Percentiles rank a stretch among this genome's conserved stretches.
Conservation (phyloP, 2,329 filamentous ascomycete species). For the Biscogniauxia marginata region DNA sequence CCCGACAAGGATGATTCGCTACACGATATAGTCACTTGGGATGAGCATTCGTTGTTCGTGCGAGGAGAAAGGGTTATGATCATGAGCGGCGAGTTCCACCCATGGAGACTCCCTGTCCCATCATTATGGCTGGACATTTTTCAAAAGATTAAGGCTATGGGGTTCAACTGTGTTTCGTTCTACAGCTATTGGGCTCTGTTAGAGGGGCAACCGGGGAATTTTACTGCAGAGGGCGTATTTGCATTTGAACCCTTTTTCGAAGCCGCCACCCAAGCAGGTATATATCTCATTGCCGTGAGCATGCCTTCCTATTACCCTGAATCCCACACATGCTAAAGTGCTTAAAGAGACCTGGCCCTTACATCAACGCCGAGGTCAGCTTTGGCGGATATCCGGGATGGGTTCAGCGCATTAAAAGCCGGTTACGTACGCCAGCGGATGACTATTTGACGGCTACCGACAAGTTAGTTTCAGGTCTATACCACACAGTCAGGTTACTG, state of each 20-base stretch:
- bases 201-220: slow-evolving; percentile 70
- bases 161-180: slow-evolving; percentile 77
- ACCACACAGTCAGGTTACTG: not conserved
- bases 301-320: not conserved
- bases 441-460: slow-evolving; percentile 62
- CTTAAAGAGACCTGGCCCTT: slow-evolving; percentile 54
- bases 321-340: not conserved
- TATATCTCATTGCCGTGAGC: slow-evolving; percentile 63
- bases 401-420: slow-evolving; percentile 65
- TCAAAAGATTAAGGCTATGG: slow-evolving; percentile 77
- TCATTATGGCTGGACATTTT: slow-evolving; percentile 66
- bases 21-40: slow-evolving; percentile 55
- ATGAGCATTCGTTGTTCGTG: slow-evolving; percentile 64
- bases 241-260: slow-evolving; percentile 73
- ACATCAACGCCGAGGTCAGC: slow-evolving; percentile 72
- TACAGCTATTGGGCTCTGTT: slow-evolving; percentile 77
- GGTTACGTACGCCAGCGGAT: slow-evolving; percentile 58
- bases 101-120: slow-evolving; percentile 49
- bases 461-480: not conserved
- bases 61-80: slow-evolving; percentile 64
- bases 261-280: slow-evolving; percentile 67
- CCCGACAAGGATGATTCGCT: not conserved
- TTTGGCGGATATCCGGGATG: slow-evolving; percentile 81
- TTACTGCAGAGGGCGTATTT: slow-evolving; percentile 69
- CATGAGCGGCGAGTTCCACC: slow-evolving; percentile 67